These are phyloP conservation scores for Citrullus colocynthis DNA, from an alignment of 306 rosid species.

Conservation along the genomic window DNA sequence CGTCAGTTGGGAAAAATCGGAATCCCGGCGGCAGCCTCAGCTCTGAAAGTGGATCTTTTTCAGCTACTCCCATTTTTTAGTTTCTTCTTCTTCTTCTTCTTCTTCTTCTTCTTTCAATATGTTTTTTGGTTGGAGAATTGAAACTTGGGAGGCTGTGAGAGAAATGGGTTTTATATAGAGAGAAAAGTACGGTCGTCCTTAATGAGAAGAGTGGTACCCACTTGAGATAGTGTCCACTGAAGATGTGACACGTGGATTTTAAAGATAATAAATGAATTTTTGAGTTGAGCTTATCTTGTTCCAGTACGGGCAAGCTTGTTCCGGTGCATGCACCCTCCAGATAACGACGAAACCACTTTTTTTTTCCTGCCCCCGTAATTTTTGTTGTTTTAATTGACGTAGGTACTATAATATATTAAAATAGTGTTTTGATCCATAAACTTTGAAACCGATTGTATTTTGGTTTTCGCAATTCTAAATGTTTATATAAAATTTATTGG, in stretches of 20 bases:
- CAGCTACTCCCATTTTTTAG: slow-evolving; percentile 45
- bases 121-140: not conserved
- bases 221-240: slow-evolving; percentile 11
- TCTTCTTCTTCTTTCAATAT: too few relatives aligned
- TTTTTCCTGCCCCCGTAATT: too few relatives aligned
- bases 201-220: slow-evolving; percentile 21
- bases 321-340: slow-evolving; percentile 34
- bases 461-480: too few relatives aligned
- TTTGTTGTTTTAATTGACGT: too few relatives aligned
- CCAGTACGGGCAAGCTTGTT: slow-evolving; percentile 16
- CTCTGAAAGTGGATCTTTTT: slow-evolving; percentile 46
- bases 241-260: slow-evolving; percentile 21
- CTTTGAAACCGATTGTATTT: too few relatives aligned
- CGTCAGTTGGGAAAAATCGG: slow-evolving; percentile 78
- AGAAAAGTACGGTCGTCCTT: slow-evolving; percentile 35
- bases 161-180: not conserved
- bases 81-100: too few relatives aligned
- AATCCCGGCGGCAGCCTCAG: slow-evolving; percentile 92
- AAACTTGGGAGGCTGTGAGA: not conserved
- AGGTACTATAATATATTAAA: too few relatives aligned
- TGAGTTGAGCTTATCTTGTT: slow-evolving; percentile 62
- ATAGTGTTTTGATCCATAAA: too few relatives aligned
- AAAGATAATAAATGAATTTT: not conserved
- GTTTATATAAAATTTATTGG: too few relatives aligned
- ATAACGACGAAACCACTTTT: not conserved